These are phyloP conservation scores for Fusarium secorum DNA, from an alignment of 2,329 filamentous ascomycete species.

Conservation along the genomic window DNA sequence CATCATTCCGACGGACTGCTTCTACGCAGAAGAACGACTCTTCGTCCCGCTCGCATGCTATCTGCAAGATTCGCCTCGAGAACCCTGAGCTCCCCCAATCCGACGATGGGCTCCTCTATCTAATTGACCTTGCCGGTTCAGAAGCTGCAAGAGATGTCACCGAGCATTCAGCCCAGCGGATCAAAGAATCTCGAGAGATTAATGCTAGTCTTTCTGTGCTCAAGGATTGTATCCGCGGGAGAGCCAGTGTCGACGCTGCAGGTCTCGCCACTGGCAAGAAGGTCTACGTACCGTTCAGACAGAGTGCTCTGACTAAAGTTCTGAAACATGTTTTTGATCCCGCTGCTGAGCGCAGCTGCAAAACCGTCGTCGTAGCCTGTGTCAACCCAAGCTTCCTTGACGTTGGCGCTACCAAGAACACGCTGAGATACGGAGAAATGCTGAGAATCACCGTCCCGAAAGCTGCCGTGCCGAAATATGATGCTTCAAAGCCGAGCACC, in stretches of 20 bases:
- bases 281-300: conserved; percentile 55
- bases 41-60: conserved; percentile 58
- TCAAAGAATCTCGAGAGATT: conserved; percentile 57
- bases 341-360: conserved; percentile 47
- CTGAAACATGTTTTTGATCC: conserved; percentile 61
- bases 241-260: conserved; percentile 47
- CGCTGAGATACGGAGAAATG: conserved; percentile 58
- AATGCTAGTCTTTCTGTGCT: conserved; percentile 58
- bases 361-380: conserved; percentile 57
- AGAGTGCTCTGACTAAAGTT: conserved; percentile 56
- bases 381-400: conserved; percentile 57
- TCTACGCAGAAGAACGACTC: conserved; percentile 56
- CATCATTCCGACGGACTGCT: conserved; percentile 52
- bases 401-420: conserved; percentile 56
- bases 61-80: conserved; percentile 56
- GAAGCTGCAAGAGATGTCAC: conserved; percentile 56
- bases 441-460: conserved; percentile 51
- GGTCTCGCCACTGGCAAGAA: conserved; percentile 39
- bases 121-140: conserved; percentile 59
- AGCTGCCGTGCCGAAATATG: conserved; percentile 31
- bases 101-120: conserved; percentile 55
- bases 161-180: conserved; percentile 52
- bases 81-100: conserved; percentile 39
- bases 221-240: conserved; percentile 61
- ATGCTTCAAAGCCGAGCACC: conserved; percentile 45